Conservation (phyloP, 257 asterid species). For the Vinca minor region DNA sequence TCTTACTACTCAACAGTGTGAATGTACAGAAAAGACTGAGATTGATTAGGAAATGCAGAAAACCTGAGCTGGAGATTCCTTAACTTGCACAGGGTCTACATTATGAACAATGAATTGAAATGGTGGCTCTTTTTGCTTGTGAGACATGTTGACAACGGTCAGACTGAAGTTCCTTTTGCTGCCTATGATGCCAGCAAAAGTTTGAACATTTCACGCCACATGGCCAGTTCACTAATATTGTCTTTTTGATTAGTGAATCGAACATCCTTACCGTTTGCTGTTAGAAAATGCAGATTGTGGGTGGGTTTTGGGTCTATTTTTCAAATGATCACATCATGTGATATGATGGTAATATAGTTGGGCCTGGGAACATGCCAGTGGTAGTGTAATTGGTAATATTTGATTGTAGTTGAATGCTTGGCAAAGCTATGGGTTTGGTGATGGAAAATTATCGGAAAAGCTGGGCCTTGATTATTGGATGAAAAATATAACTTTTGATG, state of each 20-base stretch:
- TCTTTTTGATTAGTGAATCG: background rate
- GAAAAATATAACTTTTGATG: background rate
- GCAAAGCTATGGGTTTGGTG: background rate
- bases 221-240: background rate
- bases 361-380: background rate
- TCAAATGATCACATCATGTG: background rate
- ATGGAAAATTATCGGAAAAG: background rate
- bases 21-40: no score
- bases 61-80: no score
- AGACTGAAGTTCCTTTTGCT: background rate
- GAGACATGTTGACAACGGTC: background rate
- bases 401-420: background rate
- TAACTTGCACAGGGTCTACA: no score
- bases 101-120: no score
- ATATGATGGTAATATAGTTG: background rate
- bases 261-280: background rate
- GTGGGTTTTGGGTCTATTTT: background rate
- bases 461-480: background rate
- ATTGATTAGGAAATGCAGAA: no score
- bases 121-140: background rate
- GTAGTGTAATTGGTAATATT: no score
- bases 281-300: background rate
- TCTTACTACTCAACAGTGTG: no score
- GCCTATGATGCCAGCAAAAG: background rate
- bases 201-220: background rate